A percentile compares a stretch with the other conserved stretches of the same genome.
Conservation (phyloP, 805 yeast species). For the Grigorovia yakushimaensis region DNA sequence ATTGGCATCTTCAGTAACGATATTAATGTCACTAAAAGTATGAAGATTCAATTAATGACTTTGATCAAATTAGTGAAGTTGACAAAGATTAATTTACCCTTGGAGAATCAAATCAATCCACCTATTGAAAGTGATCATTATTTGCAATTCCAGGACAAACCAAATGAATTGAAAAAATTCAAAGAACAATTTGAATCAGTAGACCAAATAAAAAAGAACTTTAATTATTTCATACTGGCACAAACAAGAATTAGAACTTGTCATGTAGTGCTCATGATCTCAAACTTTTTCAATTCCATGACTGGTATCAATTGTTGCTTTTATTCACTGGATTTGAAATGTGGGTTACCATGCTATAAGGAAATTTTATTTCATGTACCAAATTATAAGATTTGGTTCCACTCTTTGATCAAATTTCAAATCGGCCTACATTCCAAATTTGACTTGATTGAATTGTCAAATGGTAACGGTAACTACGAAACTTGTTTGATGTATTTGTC, state of each 20-base stretch:
- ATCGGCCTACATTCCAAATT: conserved; percentile 41
- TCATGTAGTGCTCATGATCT: conserved; percentile 51
- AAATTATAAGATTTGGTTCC: conserved; percentile 43
- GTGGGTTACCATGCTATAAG: conserved; percentile 56
- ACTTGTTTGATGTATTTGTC: conserved; percentile 39
- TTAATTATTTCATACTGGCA: conserved; percentile 47
- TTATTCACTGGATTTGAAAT: conserved; percentile 41
- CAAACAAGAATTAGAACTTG: conserved; percentile 76
- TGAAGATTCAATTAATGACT: conserved; percentile 71
- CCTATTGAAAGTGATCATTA: conserved; percentile 35
- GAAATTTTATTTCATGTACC: conserved; percentile 54
- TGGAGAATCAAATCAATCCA: conserved; percentile 36
- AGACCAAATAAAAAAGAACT: conserved; percentile 27
- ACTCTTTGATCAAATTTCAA: conserved; percentile 29
- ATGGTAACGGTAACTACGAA: conserved; percentile 39
- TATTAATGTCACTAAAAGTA: conserved; percentile 60
- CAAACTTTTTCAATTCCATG: conserved; percentile 43
- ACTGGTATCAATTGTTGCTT: conserved; percentile 36
- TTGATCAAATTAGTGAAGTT: conserved; percentile 69
- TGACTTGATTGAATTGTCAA: conserved; percentile 46
- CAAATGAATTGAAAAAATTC: conserved; percentile 34
- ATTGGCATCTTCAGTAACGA: conserved; percentile 73
- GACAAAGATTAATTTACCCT: conserved; percentile 55
- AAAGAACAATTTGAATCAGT: conserved; percentile 22
- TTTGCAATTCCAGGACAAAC: conserved; percentile 36